Evolutionary conservation across 306 rosid genomes (phyloP), one percentile per base, ranked within the genome.

Genomic region (Oemleria cerasiformis): DNA sequence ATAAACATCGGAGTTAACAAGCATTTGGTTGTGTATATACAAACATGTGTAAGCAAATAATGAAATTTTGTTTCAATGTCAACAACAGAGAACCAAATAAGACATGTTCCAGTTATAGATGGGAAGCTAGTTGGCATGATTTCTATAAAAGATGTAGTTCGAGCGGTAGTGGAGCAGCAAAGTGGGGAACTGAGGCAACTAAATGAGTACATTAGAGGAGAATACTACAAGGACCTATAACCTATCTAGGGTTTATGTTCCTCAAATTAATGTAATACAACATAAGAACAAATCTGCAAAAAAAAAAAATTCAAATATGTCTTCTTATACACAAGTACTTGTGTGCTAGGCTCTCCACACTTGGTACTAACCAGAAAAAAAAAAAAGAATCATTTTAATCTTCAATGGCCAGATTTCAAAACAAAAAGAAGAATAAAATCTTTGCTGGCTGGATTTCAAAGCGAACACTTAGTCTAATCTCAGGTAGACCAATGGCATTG

Each of bases 31-130:
- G 10, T 47, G 39, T 39, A 34, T 47, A 43, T 44, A 34, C 56
- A 5, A 2, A 41, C 30, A 20, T 5, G 42, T 21, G 39, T 67
- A 47, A 34, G 59, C 8, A 41, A 57, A 43, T 51, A 62, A 66
- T 3, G 34, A 15, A 60, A 11, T 43, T 14, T 40, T 49, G 23
- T 44, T 75, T 58, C 0, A 65, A 67, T 67, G 51, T 12, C 44
- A 74, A 73, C 44, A 74, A 73, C 83, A 89, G 99, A 89, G 48
- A 87, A 86, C 65, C 85, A 59, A 0, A 87, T 91, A 39, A 63
- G 96, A 72, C 95, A 94, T 75, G 86, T 91, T 78, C 96, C 97
- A 12, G 99, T 91, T 16, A 84, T 91, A 70, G 96, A 94, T 79
- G 95, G 97, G 75, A 91, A 63, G 73, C 79, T 91, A 13, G 91